Percentiles rank a stretch among this genome's conserved stretches.
Conservation (phyloP, 2,329 filamentous ascomycete species). For the Dactylonectria estremocensis region DNA sequence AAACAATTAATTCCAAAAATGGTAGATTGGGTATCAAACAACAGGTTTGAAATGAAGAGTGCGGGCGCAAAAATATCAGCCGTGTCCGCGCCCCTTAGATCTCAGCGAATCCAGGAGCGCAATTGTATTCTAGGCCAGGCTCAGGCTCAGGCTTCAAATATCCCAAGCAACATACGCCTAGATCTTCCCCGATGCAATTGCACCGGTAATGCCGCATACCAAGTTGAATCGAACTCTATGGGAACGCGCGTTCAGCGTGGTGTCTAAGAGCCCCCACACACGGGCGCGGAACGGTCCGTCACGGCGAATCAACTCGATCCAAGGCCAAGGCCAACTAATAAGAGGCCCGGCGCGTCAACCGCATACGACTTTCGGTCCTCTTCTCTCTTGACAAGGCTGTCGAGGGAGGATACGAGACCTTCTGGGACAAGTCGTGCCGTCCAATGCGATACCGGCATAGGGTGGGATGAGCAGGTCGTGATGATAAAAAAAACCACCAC, state of each 20-base stretch:
- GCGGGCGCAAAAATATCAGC: constrained; percentile 11
- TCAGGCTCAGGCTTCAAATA: constrained; percentile 8
- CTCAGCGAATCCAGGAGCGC: constrained; percentile 3
- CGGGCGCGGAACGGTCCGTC: constrained; percentile 43
- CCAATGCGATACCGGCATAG: not conserved
- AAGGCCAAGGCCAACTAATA: constrained; percentile 4
- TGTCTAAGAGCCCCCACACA: constrained; percentile 38
- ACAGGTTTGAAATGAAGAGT: constrained; percentile 46
- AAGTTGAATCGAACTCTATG: constrained; percentile 21
- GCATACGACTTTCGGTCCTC: not conserved
- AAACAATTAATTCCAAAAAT: constrained; percentile 16
- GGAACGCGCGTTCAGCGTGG: constrained; percentile 22
- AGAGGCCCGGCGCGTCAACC: not conserved
- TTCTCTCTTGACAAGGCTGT: not conserved
- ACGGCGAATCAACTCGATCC: constrained; percentile 33
- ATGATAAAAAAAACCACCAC: not conserved
- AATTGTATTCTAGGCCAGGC: constrained; percentile 23
- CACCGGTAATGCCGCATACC: constrained; percentile 2
- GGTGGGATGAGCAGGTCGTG: not conserved
- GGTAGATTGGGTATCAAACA: constrained; percentile 48
- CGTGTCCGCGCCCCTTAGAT: constrained; percentile 5
- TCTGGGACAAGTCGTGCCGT: not conserved
- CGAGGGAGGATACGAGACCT: not conserved
- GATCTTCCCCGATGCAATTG: constrained; percentile 2
- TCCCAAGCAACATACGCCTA: constrained; percentile 5